Evolutionary conservation across 2,329 filamentous ascomycete genomes (phyloP), one percentile per base, ranked within the genome.

Genomic region (Didymosphaeria variabile): DNA sequence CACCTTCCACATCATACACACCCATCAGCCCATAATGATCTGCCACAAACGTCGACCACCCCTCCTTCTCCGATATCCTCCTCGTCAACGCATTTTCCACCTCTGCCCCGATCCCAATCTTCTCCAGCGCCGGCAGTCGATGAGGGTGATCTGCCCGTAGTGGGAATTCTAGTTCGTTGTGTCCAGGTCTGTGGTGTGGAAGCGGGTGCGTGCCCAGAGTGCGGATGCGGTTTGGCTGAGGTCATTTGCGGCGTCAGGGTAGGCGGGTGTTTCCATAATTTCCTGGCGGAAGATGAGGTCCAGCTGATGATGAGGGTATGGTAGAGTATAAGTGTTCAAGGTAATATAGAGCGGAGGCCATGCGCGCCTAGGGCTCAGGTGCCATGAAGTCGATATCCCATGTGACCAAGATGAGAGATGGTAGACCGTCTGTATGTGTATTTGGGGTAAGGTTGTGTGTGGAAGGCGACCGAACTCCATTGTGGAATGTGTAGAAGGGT

Each of bases 111-210:
- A 69, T 65, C 0, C 84, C 85, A 54, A 86, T 83, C 52, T 76
- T 78, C 60, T 81, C 79, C 55, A 86, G 79, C 19, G 57, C 2
- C 79, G 72, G 15, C 73, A 76, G 58, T 85, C 83, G 1, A 87
- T 64, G 19, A 88, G 76, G 0, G 80, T 85, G 15, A 78, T 78
- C 0, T 85, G 86, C 12, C 85, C 85, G 64, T 87, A 87, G 32
- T 73, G 71, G 0, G 76, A 76, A 42, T 78, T 72, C 84, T 84
- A 87, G 52, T 79, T 72, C 5, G 67, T 65, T 0, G 67, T 61
- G 32, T 77, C 74, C 2, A 82, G 6, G 58, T 87, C 85, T 0
- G 82, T 85, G 3, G 85, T 57, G 58, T 79, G 69, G 69, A 86
- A 87, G 1, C 61, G 65, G 5, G 79, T 67, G n/a, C 73, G 79